These are phyloP conservation scores for Chlamydomonas sphaeroides DNA, from an alignment of 139 green algal genomes.

Conservation along the genomic window DNA sequence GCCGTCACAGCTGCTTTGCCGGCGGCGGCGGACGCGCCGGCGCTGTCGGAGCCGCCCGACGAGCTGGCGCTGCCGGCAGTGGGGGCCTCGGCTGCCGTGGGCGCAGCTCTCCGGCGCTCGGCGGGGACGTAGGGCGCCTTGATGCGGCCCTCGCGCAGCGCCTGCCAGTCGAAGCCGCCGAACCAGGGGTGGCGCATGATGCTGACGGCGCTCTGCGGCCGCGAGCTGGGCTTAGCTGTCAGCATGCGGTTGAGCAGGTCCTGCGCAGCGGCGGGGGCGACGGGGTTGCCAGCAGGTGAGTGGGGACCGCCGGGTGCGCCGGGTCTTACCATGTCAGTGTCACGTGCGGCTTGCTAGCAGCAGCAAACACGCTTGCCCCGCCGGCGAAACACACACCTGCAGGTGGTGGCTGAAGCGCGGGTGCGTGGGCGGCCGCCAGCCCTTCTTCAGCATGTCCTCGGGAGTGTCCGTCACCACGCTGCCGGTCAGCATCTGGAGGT, in stretches of 20 bases:
- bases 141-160: slow-evolving; percentile 21
- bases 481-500: slow-evolving; percentile 33
- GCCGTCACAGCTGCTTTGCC: not conserved
- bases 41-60: not conserved
- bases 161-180: slow-evolving; percentile 18
- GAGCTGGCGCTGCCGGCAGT: too few relatives aligned
- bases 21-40: not conserved
- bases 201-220: slow-evolving; percentile 9
- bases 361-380: not conserved
- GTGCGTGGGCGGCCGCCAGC: slow-evolving; percentile 34
- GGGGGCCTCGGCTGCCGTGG: not conserved
- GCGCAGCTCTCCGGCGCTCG: slow-evolving; percentile 20
- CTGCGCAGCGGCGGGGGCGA: not conserved
- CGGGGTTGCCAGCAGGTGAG: too few relatives aligned
- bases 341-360: not conserved
- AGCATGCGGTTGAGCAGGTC: slow-evolving; percentile 36
- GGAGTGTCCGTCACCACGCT: slow-evolving; percentile 11
- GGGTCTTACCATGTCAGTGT: not conserved
- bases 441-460: slow-evolving; percentile 32
- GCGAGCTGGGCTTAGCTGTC: slow-evolving; percentile 14
- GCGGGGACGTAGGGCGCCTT: slow-evolving; percentile 25
- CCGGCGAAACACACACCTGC: not conserved
- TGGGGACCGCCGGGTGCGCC: too few relatives aligned
- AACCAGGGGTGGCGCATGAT: slow-evolving; percentile 43
- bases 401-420: slow-evolving; percentile 14